These are phyloP conservation scores for Penicillium vulpinum DNA, from an alignment of 2,329 filamentous ascomycete genomes.

Conservation along the genomic window DNA sequence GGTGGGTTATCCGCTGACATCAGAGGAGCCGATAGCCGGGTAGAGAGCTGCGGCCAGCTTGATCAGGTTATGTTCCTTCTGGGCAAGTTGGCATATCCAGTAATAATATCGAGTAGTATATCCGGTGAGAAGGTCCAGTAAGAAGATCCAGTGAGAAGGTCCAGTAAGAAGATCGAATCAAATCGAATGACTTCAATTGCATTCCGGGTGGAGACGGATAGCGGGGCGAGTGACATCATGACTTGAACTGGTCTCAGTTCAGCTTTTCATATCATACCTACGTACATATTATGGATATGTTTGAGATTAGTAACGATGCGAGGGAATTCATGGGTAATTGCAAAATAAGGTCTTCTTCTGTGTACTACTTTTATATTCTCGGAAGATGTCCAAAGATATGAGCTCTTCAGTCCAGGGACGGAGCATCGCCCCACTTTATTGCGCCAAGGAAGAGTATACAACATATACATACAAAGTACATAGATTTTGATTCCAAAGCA, in stretches of 20 bases:
- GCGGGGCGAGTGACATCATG: constrained; percentile 22
- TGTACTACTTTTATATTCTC: no score
- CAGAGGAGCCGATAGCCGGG: neutral
- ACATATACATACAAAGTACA: no score
- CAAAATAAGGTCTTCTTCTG: no score
- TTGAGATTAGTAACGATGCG: no score
- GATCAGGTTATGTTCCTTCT: constrained; percentile 1
- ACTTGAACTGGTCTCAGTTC: neutral
- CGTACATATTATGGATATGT: no score
- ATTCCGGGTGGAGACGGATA: neutral
- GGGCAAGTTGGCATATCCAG: neutral
- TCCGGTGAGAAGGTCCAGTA: no score
- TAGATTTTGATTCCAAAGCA: no score
- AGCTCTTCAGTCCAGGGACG: neutral
- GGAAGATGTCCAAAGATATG: no score
- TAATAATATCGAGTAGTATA: no score
- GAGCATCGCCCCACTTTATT: no score
- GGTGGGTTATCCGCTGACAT: constrained; percentile 1
- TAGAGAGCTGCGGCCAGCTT: constrained; percentile 1
- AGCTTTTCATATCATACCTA: neutral
- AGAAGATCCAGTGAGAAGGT: no score
- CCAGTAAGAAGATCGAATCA: neutral
- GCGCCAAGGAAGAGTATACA: neutral
- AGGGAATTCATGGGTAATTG: no score
- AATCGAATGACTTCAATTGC: neutral